Base-by-base conservation (phyloP, 768 basidiomycete genomes). In the Termitomyces sp. region DNA sequence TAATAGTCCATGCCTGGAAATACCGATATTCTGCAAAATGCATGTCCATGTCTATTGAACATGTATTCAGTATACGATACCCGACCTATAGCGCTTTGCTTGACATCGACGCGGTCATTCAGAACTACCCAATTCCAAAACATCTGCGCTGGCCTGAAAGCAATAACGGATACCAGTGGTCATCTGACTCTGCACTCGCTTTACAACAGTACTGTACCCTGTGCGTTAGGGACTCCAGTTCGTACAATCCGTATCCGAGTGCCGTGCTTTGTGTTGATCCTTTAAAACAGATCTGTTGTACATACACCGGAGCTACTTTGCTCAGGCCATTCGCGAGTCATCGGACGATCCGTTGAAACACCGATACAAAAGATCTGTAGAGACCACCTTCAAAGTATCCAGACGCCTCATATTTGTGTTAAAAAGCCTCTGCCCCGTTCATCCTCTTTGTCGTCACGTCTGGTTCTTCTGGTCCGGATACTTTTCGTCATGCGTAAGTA, bases 391-490 rank as follows among this genome's bases (percentile, higher is more conserved):
- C 67, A 70, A 75, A 50, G 74, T 78, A 55, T 77, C 80, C 2
- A 71, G 73, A 46, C 63, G 73, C 35, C 59, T 81, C n/a, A 74
- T 81, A 43, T 67, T 72, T 11, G 71, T 73, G 48, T 63, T 82
- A 48, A 65, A 66, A 47, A 69, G 68, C 12, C 55, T 82, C 31
- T 77, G 74, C 50, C 54, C 54, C 7, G 64, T 70, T 23, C 74
- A 78, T 62, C 74, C 73, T 11, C 61, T 69, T 3, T 65, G 71
- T 7, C 63, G 72, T 25, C 62, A 67, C 38, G 65, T 70, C 9
- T 82, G 81, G 79, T 80, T 74, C 61, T 81, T 82, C 65, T 83
- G 82, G 82, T 77, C 79, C 0, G 70, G 70, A 1, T 64, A 78
- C 44, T 82, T 79, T 57, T 77, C 79, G 3, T 71, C 82, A 17